Evolutionary conservation across 1,284 basidiomycete species (phyloP).

Genomic region (Puccinia brachypodii): DNA sequence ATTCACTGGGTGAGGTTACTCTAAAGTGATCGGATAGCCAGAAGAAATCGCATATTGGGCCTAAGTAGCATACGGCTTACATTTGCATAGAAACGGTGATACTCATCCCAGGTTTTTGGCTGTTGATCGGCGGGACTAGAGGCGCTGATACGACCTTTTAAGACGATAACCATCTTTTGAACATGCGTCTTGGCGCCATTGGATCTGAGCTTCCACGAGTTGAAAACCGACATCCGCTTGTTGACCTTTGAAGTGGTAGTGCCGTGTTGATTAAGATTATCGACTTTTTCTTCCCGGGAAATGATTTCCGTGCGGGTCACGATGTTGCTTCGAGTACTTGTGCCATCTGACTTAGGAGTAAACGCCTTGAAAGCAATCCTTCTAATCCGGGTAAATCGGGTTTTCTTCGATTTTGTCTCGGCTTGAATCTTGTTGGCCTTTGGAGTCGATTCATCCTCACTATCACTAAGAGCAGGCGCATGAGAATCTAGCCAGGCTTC

Average conservation of each 20-base stretch:
- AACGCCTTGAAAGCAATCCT: constrained; percentile 47
- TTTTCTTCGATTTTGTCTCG: constrained; percentile 15
- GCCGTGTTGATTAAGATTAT: not conserved
- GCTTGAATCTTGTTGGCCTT: not conserved
- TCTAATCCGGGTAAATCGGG: constrained; percentile 16
- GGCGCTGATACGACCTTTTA: constrained; percentile 49
- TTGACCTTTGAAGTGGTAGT: not conserved
- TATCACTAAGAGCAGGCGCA: constrained; percentile 29
- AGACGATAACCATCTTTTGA: constrained; percentile 28
- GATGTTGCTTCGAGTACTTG: not conserved
- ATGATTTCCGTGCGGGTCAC: constrained; percentile 24
- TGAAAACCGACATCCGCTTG: constrained; percentile 5
- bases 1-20: too few relatives aligned
- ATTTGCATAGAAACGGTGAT: constrained; percentile 50
- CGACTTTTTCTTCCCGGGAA: not conserved
- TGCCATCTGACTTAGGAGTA: constrained; percentile 27
- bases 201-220: constrained; percentile 34
- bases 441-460: constrained; percentile 23
- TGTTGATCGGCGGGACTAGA: constrained; percentile 52
- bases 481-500: constrained; percentile 29
- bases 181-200: constrained; percentile 21
- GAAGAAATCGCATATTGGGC: too few relatives aligned
- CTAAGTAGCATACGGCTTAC: constrained; percentile 46
- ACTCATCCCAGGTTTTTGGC: constrained; percentile 53
- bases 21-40: not conserved